A percentile compares a stretch with the other conserved stretches of the same genome.
phyloP scores from a whole-genome alignment of 2,329 filamentous ascomycete species.

The Aspergillus eucalypticola region DNA sequence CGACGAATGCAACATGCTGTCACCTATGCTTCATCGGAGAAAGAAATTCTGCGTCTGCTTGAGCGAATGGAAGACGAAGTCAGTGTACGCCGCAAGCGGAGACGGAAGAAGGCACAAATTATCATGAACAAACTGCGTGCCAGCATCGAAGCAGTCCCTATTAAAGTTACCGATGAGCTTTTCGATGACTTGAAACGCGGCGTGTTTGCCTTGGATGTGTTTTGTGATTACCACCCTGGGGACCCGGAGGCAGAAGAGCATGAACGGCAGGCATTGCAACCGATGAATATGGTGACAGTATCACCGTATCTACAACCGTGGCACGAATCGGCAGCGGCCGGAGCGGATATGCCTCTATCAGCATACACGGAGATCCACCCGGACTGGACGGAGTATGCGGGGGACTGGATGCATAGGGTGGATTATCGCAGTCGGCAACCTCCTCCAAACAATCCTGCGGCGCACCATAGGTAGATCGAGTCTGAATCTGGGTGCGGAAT shows the following conservation, averaged over 20 bases:
- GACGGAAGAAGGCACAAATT: slow-evolving; percentile 24
- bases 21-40: slow-evolving; percentile 19
- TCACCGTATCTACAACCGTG: slow-evolving; percentile 21
- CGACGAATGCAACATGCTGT: slow-evolving; percentile 23
- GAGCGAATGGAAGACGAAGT: slow-evolving; percentile 31
- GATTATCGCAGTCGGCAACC: background rate
- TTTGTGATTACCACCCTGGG: slow-evolving; percentile 35
- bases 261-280: slow-evolving; percentile 17
- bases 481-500: background rate
- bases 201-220: slow-evolving; percentile 31
- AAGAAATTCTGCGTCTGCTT: slow-evolving; percentile 25
- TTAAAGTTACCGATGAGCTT: slow-evolving; percentile 29
- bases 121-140: slow-evolving; percentile 27
- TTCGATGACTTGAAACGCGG: slow-evolving; percentile 35
- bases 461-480: background rate
- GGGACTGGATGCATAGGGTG: slow-evolving; percentile 8
- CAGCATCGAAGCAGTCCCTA: slow-evolving; percentile 30
- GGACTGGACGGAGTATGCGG: slow-evolving; percentile 8
- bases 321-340: slow-evolving; percentile 14
- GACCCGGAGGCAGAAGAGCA: slow-evolving; percentile 28
- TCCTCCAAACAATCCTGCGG: background rate
- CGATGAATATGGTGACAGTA: slow-evolving; percentile 17
- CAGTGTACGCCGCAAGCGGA: slow-evolving; percentile 19
- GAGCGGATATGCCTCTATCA: slow-evolving; percentile 13
- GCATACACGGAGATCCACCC: slow-evolving; percentile 13